Evolutionary conservation across 805 yeast genomes (phyloP).

Genomic region (Candida nanaspora): DNA sequence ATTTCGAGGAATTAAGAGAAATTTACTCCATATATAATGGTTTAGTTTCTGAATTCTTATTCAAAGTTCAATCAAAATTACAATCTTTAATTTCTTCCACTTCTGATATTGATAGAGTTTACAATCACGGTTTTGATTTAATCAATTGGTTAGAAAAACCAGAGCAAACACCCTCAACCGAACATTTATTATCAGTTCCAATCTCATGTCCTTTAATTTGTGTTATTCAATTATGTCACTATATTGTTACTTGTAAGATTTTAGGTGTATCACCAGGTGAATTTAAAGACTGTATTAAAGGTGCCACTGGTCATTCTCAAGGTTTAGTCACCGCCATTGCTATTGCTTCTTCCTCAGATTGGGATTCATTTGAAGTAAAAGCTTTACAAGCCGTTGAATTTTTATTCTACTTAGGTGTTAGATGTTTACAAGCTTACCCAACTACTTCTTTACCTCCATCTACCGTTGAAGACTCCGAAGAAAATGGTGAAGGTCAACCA

Average conservation of each 20-base stretch:
- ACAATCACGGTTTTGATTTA: constrained; percentile 89
- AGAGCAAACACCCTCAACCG: constrained; percentile 81
- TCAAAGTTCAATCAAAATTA: constrained; percentile 61
- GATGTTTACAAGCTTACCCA: constrained; percentile 87
- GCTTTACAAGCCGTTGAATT: constrained; percentile 75
- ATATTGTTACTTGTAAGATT: constrained; percentile 77
- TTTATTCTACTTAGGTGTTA: constrained; percentile 88
- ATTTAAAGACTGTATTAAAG: constrained; percentile 58
- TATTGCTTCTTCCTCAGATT: constrained; percentile 70
- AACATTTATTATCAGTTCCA: constrained; percentile 84
- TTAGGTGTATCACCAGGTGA: constrained; percentile 89
- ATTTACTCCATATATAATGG: constrained; percentile 72
- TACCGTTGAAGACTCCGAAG: constrained; percentile 84
- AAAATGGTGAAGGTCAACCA: constrained; percentile 93
- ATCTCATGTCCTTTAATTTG: constrained; percentile 97
- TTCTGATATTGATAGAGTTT: constrained; percentile 76
- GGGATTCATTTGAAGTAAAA: constrained; percentile 74
- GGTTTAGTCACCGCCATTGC: constrained; percentile 92
- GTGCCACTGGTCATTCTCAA: constrained; percentile 87
- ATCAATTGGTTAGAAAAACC: constrained; percentile 82
- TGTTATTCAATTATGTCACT: constrained; percentile 91
- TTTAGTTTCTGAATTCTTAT: constrained; percentile 63
- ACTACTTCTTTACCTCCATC: constrained; percentile 92
- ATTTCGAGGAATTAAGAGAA: constrained; percentile 92
- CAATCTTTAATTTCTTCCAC: constrained; percentile 62